Evolutionary conservation across 2,329 filamentous ascomycete genomes (phyloP).

Genomic region (Aschersonia sp.): DNA sequence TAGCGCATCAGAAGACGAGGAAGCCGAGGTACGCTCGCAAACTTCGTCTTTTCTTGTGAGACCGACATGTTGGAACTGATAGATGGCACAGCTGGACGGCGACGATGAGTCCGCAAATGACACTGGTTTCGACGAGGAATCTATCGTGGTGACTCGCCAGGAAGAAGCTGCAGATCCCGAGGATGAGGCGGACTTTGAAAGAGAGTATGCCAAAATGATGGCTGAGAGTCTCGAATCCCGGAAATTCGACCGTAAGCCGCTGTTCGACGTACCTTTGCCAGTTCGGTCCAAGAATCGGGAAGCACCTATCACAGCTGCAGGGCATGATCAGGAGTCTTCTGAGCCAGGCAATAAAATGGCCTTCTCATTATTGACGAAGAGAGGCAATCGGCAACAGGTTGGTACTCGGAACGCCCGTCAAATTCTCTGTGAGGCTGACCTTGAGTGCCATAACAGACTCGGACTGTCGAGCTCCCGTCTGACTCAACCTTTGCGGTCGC

Average conservation of each 20-base stretch:
- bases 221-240: slow-evolving; percentile 88
- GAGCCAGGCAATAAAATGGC: slow-evolving; percentile 56
- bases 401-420: background rate
- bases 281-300: slow-evolving; percentile 63
- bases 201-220: slow-evolving; percentile 98
- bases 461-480: slow-evolving; percentile 75
- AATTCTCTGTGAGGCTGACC: background rate
- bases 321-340: slow-evolving; percentile 8
- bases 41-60: background rate
- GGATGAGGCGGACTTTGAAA: slow-evolving; percentile 92
- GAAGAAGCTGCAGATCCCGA: slow-evolving; percentile 86
- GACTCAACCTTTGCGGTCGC: slow-evolving; percentile 92
- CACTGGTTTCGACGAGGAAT: slow-evolving; percentile 66
- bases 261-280: slow-evolving; percentile 95
- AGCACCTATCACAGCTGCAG: slow-evolving; percentile 16
- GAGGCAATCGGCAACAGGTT: slow-evolving; percentile 88
- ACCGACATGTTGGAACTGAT: background rate
- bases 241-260: slow-evolving; percentile 86
- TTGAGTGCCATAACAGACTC: slow-evolving; percentile 43
- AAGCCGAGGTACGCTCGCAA: slow-evolving; percentile 32
- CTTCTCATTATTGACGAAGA: slow-evolving; percentile 90
- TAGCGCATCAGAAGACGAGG: slow-evolving; percentile 45
- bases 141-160: slow-evolving; percentile 80
- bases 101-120: slow-evolving; percentile 35
- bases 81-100: slow-evolving; percentile 23